Conservation (phyloP, 2,329 filamentous ascomycete genomes). For the Pleochaeta shiraiana region DNA sequence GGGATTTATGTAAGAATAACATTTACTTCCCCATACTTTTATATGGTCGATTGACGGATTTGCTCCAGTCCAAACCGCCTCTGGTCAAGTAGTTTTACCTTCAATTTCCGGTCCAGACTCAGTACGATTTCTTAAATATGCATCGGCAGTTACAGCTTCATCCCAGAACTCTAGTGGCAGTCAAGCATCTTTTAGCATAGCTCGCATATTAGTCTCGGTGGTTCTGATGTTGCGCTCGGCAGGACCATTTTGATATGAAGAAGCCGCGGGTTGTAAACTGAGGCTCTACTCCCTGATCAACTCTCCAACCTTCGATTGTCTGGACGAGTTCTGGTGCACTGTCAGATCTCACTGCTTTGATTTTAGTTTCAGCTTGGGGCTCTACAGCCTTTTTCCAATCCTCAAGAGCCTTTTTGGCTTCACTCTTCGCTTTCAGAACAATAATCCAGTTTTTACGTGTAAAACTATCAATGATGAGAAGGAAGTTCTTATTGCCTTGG, state of each 20-base stretch:
- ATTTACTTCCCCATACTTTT: neutral
- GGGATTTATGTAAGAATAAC: no score
- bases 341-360: neutral
- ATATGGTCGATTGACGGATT: neutral
- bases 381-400: neutral
- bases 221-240: neutral
- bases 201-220: neutral
- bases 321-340: neutral
- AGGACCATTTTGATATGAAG: neutral
- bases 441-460: neutral
- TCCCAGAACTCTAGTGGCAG: slow-evolving; percentile 6
- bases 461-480: neutral
- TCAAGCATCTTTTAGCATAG: slow-evolving; percentile 4
- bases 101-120: neutral
- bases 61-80: neutral
- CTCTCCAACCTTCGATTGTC: neutral
- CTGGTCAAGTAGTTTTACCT: neutral
- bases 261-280: neutral
- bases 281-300: neutral
- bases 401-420: neutral
- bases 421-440: neutral
- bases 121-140: neutral
- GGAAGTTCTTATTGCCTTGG: neutral
- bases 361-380: neutral
- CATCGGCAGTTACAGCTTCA: slow-evolving; percentile 3